Evolutionary conservation across 306 rosid species (phyloP), one percentile per base, ranked within the genome.

Genomic region (Cucumis melo): DNA sequence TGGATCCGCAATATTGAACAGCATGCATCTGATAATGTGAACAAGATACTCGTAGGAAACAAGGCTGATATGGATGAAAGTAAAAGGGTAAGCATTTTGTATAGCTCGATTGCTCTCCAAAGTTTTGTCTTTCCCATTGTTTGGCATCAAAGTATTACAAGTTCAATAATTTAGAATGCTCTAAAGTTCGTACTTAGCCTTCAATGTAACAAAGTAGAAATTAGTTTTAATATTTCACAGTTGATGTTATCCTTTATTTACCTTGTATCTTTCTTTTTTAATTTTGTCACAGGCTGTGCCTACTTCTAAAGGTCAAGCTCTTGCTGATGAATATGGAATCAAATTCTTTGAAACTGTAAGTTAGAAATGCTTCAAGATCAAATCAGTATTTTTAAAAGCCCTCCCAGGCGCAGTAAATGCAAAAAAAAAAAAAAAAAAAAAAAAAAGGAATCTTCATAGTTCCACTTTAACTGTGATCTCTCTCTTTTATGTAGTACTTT

Each of bases 61-160:
- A 90, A 90, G 89, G 96, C 96, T 83, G 96, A 90, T 81, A 90
- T 90, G 92, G 96, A 88, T 87, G 96, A 90, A 85, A 90, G 92
- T 84, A 88, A 80, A 85, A 85, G 94, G 92, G 97, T 89, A 81
- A 42, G 86, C 71, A 51, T 67, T 62, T 24, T 8, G 51, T 55
- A 36, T 56, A 27, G 50, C 62, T 51, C 46, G 11, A 51, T 51
- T 54, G 11, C 62, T 10, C 77, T 53, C 62, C 10, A 51, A 19
- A n/a, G n/a, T 17, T 27, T 24, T 32, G 46, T 51, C 24, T 53
- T 73, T 73, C 2, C 2, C 11, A 29, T 4, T 53, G 77, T 6
- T 73, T 29, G 46, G 62, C 46, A 51, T 6, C 59, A 55, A 19
- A 73, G 11, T 15, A 27, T 48, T 51, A 54, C 58, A 29, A 29